Conservation (phyloP, 495 filamentous ascomycete species). For the Diplogelasinospora grovesii region DNA sequence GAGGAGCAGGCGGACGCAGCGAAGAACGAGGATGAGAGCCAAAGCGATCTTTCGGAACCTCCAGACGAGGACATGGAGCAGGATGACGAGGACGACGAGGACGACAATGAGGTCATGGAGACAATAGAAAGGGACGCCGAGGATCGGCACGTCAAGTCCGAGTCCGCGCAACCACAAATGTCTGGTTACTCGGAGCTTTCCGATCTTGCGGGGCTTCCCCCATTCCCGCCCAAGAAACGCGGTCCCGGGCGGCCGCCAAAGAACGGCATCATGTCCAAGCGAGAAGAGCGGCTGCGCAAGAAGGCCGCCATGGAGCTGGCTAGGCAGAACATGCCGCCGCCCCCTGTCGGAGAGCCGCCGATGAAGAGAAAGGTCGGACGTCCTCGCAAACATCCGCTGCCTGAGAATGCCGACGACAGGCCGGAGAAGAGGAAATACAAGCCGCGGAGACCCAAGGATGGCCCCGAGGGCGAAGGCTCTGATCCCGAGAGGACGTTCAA, state of each 20-base stretch:
- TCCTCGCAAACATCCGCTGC: slow-evolving; percentile 47
- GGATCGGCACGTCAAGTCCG: slow-evolving; percentile 25
- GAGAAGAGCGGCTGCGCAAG: slow-evolving; percentile 61
- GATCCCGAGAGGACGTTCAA: slow-evolving; percentile 43
- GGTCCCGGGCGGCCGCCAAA: slow-evolving; percentile 86
- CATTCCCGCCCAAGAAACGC: slow-evolving; percentile 56
- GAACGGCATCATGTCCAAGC: slow-evolving; percentile 88
- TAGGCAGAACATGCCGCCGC: slow-evolving; percentile 39
- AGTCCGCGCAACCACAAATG: no score
- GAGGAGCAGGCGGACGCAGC: slow-evolving; percentile 13
- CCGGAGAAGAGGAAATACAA: slow-evolving; percentile 74
- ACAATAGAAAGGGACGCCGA: slow-evolving; percentile 34
- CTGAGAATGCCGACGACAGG: slow-evolving; percentile 50
- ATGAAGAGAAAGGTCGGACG: slow-evolving; percentile 56
- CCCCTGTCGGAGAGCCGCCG: slow-evolving; percentile 36
- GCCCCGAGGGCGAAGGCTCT: slow-evolving; percentile 41
- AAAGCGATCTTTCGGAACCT: slow-evolving; percentile 25
- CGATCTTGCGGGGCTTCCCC: slow-evolving; percentile 20
- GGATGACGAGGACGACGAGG: slow-evolving; percentile 27
- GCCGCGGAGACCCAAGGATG: slow-evolving; percentile 59
- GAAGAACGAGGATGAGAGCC: slow-evolving; percentile 19
- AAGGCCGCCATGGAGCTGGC: slow-evolving; percentile 50
- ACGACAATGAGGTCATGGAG: slow-evolving; percentile 30
- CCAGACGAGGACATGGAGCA: slow-evolving; percentile 23
- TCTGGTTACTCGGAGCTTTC: slow-evolving; percentile 25